These are phyloP conservation scores for Entelexis paramagnoliae DNA, from an alignment of 1,139 yeast species.

Conservation along the genomic window DNA sequence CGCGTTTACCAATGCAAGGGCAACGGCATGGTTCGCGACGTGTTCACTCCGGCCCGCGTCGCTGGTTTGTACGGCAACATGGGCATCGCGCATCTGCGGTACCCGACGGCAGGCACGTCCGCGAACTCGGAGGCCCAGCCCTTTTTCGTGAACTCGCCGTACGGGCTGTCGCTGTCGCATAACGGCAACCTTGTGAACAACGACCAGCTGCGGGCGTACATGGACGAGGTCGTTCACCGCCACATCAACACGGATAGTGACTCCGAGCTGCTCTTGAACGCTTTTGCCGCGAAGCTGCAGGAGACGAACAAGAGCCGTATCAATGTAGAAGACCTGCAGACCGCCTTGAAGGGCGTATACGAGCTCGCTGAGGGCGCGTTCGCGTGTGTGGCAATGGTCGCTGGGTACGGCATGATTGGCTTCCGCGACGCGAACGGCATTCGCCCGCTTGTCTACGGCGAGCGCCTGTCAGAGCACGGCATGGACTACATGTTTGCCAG, in stretches of 20 bases:
- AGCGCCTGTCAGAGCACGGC: slow-evolving; percentile 55
- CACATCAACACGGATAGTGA: slow-evolving; percentile 96
- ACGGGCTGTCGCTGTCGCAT: slow-evolving; percentile 81
- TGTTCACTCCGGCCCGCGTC: slow-evolving; percentile 77
- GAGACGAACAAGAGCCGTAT: slow-evolving; percentile 89
- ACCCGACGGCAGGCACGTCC: slow-evolving; percentile 97
- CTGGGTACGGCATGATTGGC: slow-evolving; percentile 91
- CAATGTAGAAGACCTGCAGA: slow-evolving; percentile 77
- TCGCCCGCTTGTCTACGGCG: slow-evolving; percentile 81
- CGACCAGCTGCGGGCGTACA: slow-evolving; percentile 57
- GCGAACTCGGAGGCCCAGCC: slow-evolving; percentile 99
- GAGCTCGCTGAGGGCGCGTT: slow-evolving; percentile 82
- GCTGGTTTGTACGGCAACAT: slow-evolving; percentile 75
- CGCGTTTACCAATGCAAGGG: slow-evolving; percentile 96
- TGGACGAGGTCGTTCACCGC: slow-evolving; percentile 92
- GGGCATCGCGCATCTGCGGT: slow-evolving; percentile 92
- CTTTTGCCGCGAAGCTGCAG: slow-evolving; percentile 86
- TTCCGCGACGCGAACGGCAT: slow-evolving; percentile 97
- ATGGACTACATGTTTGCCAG: slow-evolving; percentile 88
- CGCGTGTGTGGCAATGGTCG: slow-evolving; percentile 89
- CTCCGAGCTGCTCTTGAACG: slow-evolving; percentile 76
- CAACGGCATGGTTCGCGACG: slow-evolving; percentile 97
- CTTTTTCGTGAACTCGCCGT: slow-evolving; percentile 93
- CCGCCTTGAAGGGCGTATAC: slow-evolving; percentile 76
- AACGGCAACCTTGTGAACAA: slow-evolving; percentile 93